Evolutionary conservation across 768 basidiomycete genomes (phyloP), one percentile per base, ranked within the genome.

Genomic region (Pleurotus cornucopiae): DNA sequence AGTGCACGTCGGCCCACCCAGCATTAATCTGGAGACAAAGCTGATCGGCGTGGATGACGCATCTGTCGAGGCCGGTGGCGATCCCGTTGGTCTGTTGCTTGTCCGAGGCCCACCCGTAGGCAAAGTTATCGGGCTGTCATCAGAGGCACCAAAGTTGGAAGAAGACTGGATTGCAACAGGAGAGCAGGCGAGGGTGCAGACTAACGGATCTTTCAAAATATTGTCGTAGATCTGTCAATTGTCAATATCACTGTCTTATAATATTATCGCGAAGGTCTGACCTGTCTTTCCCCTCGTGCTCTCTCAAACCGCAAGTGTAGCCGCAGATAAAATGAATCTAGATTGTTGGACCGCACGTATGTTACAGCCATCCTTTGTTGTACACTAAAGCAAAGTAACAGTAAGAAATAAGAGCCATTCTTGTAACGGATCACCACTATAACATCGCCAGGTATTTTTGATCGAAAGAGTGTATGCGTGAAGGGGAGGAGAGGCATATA

Each of bases 1-100:
- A 16, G 76, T 78, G 3, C 79, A 79, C 62, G 80, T 82, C 11
- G 94, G 94, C 3, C 86, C 93, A 2, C 94, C 95, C 2, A 81
- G 84, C n/a, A 76, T 86, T 54, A 95, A 95, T 63, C 75, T 94
- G 0, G 95, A 97, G 68, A 84, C 81, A 4, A 88, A 93, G 66
- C 76, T 98, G n/a, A 65, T 78, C 0, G 85, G 78, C 0, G 80
- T 91, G 7, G 74, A 86, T 43, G 91, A 95, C 54, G 75, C 73
- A 1, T 67, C 69, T 7, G 74, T 91, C 6, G 91, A 91, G 65
- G 69, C 62, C 2, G 90, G 88, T 2, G 77, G 61, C 2, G 87
- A 92, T 62, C 89, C 90, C 2, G 69, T 65, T 5, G 91, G 91
- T 1, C 64, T 67, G 21, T 69, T 93, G 45, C 56, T 79, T 37